phyloP scores from a whole-genome alignment of 148 eudicot genomes.

The Rhododendron ovatum region DNA sequence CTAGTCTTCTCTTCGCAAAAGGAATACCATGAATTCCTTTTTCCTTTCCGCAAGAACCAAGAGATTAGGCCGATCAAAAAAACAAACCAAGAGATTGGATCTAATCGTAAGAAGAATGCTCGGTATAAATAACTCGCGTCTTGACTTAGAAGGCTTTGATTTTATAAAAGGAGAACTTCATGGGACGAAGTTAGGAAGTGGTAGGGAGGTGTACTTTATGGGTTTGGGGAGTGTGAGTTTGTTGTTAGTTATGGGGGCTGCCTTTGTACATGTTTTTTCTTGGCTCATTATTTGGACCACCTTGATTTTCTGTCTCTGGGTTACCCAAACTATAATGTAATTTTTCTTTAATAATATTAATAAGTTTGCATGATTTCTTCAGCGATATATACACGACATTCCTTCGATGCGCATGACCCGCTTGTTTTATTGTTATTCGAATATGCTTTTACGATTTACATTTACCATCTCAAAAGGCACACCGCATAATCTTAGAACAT shows the following conservation, averaged over 20 bases:
- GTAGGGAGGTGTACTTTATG: background rate
- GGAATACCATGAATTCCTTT: background rate
- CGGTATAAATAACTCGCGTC: background rate
- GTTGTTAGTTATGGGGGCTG: background rate
- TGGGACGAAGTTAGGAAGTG: background rate
- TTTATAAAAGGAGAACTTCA: background rate
- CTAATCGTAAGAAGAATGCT: background rate
- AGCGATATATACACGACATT: background rate
- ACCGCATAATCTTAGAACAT: background rate
- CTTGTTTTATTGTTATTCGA: background rate
- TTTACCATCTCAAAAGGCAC: background rate
- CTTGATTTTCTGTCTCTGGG: background rate
- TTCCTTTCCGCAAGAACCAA: background rate
- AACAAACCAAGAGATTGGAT: background rate
- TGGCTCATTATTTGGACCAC: background rate
- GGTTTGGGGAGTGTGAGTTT: background rate
- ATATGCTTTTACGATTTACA: background rate
- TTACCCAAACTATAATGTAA: background rate
- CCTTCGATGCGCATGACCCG: background rate
- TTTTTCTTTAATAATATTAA: background rate
- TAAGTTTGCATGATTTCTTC: background rate
- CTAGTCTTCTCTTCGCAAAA: background rate
- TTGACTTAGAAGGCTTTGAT: constrained; percentile 1
- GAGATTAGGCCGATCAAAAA: background rate
- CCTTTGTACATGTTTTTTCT: background rate